Percentiles rank a stretch among this genome's conserved stretches.
These are phyloP conservation scores for Naegleria gruberi DNA, from an alignment of 208 protist species.

Conservation along the genomic window DNA sequence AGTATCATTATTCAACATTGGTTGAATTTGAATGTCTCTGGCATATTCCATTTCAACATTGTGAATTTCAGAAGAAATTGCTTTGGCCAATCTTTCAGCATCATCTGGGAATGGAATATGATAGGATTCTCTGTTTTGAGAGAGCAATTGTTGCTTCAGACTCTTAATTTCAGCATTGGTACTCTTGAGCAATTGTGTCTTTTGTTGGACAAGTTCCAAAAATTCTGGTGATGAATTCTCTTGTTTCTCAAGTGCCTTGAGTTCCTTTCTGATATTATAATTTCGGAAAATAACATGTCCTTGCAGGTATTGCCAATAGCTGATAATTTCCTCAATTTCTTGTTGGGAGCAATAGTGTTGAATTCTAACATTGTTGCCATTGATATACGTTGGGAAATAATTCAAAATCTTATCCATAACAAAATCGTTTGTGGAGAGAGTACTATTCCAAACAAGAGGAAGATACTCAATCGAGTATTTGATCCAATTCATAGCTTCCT, in stretches of 20 bases:
- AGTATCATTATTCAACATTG: neutral
- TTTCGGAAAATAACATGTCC: neutral
- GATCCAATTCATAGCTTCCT: neutral
- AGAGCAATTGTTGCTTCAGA: neutral
- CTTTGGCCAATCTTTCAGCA: neutral
- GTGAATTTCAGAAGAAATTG: neutral
- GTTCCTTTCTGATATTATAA: neutral
- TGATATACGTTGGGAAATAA: neutral
- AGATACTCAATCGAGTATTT: neutral
- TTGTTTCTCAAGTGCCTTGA: neutral
- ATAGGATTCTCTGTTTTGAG: neutral
- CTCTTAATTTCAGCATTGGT: neutral
- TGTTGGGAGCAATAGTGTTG: neutral
- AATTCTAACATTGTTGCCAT: neutral
- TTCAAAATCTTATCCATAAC: neutral
- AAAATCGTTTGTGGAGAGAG: neutral
- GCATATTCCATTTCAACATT: constrained; percentile 11
- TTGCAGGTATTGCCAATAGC: neutral
- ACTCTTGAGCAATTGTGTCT: neutral
- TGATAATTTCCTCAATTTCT: neutral
- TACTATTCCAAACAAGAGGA: neutral
- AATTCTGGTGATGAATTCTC: neutral
- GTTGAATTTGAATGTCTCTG: neutral
- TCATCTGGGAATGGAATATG: neutral
- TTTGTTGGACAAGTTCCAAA: neutral